Evolutionary conservation across 2,329 filamentous ascomycete species (phyloP), one percentile per base, ranked within the genome.

Genomic region (Teratosphaeriaceae sp.): DNA sequence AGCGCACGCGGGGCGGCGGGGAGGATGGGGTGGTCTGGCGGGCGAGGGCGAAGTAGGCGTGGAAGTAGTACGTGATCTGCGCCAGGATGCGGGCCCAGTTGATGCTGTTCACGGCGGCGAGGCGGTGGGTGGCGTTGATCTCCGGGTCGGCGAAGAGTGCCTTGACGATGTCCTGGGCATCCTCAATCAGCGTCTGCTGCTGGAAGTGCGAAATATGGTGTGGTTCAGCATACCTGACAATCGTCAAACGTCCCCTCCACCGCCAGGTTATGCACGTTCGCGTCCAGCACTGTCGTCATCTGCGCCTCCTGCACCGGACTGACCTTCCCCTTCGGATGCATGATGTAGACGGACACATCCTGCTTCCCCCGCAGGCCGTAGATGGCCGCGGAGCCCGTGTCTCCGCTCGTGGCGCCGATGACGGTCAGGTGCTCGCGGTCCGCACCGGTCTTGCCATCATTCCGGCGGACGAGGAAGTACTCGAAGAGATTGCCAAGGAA

Each of bases 61-160:
- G 76, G 73, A 96, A 94, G 74, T 95, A 98, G 76, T 95, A 97
- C 47, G 87, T 88, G 51, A 94, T 96, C 70, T 98, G 92, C 11
- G 92, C 90, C 27, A 98, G 77, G 55, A 98, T 97, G 55, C 92
- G 78, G 2, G 89, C 85, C 78, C 84, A 96, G 71, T 97, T 97
- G 70, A 97, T 97, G 35, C 85, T 92, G 73, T 97, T 97, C 54
- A 97, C 88, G 33, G 92, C 90, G 30, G 85, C 90, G 33, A 97
- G 82, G 54, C 87, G 88, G 60, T 90, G 79, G 2, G 78, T 80
- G 54, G 76, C 71, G 73, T 97, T 97, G 63, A 86, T 84, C 43
- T 88, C 81, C 2, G 83, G 73, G 57, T 98, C 90, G 50, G 80
- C 82, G 62, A 97, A 96, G 38, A 98, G 76, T 1, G 85, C 82